Conservation (phyloP, 495 filamentous ascomycete genomes). For the Penicillium argentinense region DNA sequence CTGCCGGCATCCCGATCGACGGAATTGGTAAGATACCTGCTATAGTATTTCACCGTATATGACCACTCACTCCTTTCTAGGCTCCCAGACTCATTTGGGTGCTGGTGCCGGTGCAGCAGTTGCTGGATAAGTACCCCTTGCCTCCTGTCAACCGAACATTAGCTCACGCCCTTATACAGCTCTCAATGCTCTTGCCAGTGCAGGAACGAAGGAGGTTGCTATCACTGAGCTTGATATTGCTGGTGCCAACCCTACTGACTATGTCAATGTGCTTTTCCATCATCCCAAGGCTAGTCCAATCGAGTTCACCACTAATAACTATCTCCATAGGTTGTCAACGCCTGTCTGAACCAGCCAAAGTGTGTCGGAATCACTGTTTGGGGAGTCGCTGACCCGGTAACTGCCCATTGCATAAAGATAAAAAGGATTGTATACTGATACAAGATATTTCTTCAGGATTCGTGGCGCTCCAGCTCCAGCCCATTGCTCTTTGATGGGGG, state of each 20-base stretch:
- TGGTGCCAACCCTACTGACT: slow-evolving; percentile 57
- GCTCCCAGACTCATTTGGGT: slow-evolving; percentile 62
- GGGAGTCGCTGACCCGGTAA: slow-evolving; percentile 67
- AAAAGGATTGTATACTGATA: background rate
- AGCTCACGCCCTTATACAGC: slow-evolving; percentile 36
- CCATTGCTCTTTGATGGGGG: slow-evolving; percentile 66
- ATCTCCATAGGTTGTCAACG: slow-evolving; percentile 50
- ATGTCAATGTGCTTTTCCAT: slow-evolving; percentile 40
- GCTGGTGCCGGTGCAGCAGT: slow-evolving; percentile 3
- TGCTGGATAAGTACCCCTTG: slow-evolving; percentile 23
- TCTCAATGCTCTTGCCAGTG: slow-evolving; percentile 55
- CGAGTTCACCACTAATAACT: background rate
- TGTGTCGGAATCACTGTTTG: slow-evolving; percentile 77
- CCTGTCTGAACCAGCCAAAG: slow-evolving; percentile 61
- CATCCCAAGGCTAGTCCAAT: no score
- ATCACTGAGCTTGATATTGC: slow-evolving; percentile 69
- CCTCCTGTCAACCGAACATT: background rate
- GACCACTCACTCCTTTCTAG: slow-evolving; percentile 22
- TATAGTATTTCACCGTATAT: background rate
- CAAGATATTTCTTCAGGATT: slow-evolving; percentile 38
- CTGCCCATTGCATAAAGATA: slow-evolving; percentile 3
- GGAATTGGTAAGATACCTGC: slow-evolving; percentile 53
- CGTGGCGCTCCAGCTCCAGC: slow-evolving; percentile 59
- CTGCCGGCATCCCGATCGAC: slow-evolving; percentile 67
- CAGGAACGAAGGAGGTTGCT: slow-evolving; percentile 55